These are phyloP conservation scores for Fraxinus quadrangulata DNA, from an alignment of 257 asterid genomes.

Conservation along the genomic window DNA sequence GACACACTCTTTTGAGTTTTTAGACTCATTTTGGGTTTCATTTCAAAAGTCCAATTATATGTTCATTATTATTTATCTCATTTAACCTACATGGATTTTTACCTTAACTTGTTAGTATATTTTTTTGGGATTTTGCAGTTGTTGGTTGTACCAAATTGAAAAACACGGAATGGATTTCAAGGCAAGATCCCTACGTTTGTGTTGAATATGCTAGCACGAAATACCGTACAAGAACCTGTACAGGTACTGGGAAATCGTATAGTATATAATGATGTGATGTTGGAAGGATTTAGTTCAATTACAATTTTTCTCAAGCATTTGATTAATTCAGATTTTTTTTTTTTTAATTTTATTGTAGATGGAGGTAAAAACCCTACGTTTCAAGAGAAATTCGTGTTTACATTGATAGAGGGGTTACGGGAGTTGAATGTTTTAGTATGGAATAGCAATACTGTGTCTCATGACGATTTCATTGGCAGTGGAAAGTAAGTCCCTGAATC, in stretches of 20 bases:
- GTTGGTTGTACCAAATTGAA: slow-evolving; percentile 24
- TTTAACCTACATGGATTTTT: neutral
- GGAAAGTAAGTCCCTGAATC: slow-evolving; percentile 37
- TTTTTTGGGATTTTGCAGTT: neutral
- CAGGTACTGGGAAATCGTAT: neutral
- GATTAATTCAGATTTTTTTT: neutral
- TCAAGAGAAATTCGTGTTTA: slow-evolving; percentile 54
- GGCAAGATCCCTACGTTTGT: slow-evolving; percentile 29
- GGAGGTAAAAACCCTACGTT: slow-evolving; percentile 56
- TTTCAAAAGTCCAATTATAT: neutral
- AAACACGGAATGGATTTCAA: slow-evolving; percentile 22
- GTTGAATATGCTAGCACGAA: slow-evolving; percentile 22
- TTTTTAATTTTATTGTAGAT: slow-evolving; percentile 27
- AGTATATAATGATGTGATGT: neutral
- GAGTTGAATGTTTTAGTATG: slow-evolving; percentile 44
- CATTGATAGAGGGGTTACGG: slow-evolving; percentile 48
- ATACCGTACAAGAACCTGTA: slow-evolving; percentile 23
- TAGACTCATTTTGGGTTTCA: neutral
- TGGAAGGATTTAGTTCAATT: neutral
- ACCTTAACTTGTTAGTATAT: neutral
- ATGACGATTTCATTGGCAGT: slow-evolving; percentile 48
- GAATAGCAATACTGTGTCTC: slow-evolving; percentile 51
- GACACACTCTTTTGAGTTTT: neutral
- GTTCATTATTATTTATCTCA: neutral
- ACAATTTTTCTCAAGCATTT: neutral